Percentiles rank a stretch among this genome's conserved stretches.
Evolutionary conservation across 2,329 filamentous ascomycete genomes (phyloP).

Genomic region (Mollisiaceae sp.): DNA sequence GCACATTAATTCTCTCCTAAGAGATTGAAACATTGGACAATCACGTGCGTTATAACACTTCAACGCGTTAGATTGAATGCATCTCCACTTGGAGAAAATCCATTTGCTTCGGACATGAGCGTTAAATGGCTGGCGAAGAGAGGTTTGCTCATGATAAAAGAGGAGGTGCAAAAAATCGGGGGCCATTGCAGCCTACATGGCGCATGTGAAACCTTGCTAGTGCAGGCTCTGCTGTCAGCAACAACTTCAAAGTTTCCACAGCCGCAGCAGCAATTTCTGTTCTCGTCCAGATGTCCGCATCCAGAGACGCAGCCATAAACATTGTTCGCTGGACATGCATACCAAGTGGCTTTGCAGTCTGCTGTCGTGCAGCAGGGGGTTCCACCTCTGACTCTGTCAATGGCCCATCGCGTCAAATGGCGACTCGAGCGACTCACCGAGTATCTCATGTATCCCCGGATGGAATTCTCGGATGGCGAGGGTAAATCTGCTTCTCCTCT

Average conservation of each 20-base stretch:
- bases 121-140: too few species aligned
- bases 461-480: not conserved
- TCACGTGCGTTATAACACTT: too few species aligned
- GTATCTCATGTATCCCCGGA: constrained; percentile 1
- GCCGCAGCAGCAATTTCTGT: not conserved
- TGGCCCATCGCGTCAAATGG: not conserved
- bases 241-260: not conserved
- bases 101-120: too few species aligned
- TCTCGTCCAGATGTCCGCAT: not conserved
- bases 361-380: not conserved
- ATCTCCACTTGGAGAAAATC: too few species aligned
- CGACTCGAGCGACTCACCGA: not conserved
- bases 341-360: constrained; percentile 5
- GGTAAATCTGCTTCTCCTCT: not conserved
- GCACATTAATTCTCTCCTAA: too few species aligned
- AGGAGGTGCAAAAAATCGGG: not conserved
- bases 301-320: not conserved
- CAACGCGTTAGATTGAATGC: too few species aligned
- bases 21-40: too few species aligned
- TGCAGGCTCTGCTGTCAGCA: constrained; percentile 7
- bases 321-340: constrained; percentile 3
- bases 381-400: constrained; percentile 2
- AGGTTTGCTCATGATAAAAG: not conserved
- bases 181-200: constrained; percentile 1
- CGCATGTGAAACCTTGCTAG: constrained; percentile 2